These are phyloP conservation scores for Pelagophyceae sp. DNA, from an alignment of 352 stramenopile genomes.

Conservation along the genomic window DNA sequence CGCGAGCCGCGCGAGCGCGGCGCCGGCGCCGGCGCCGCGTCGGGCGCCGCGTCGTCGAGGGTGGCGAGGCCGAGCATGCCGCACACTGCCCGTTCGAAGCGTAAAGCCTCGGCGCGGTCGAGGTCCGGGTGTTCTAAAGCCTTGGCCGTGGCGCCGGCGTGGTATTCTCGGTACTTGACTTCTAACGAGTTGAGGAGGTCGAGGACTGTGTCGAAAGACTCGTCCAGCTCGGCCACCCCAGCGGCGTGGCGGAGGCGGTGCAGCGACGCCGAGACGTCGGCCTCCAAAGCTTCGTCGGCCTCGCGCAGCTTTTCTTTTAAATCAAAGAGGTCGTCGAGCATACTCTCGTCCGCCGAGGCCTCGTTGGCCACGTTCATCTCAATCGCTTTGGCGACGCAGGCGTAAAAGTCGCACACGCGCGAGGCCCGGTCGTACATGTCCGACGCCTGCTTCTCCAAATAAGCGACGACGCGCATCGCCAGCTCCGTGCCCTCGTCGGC, in stretches of 20 bases:
- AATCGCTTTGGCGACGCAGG: constrained; percentile 45
- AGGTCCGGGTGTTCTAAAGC: constrained; percentile 50
- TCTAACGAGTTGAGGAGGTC: constrained; percentile 59
- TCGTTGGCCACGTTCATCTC: constrained; percentile 52
- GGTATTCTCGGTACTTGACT: constrained; percentile 61
- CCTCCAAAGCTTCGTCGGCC: constrained; percentile 40
- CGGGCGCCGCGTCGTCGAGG: constrained; percentile 13
- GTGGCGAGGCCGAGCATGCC: constrained; percentile 42
- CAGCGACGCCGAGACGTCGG: constrained; percentile 42
- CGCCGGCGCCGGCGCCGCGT: too few relatives aligned
- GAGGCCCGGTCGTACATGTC: constrained; percentile 51
- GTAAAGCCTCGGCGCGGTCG: constrained; percentile 43
- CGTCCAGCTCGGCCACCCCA: constrained; percentile 49
- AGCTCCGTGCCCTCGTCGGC: constrained; percentile 50
- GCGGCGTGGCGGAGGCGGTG: constrained; percentile 60
- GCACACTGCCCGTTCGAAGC: constrained; percentile 47
- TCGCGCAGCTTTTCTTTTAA: constrained; percentile 34
- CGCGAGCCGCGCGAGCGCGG: too few relatives aligned
- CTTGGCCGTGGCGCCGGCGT: constrained; percentile 32
- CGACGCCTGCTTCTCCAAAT: constrained; percentile 45
- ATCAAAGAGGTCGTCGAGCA: constrained; percentile 52
- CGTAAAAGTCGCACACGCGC: constrained; percentile 56
- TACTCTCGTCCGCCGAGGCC: constrained; percentile 54
- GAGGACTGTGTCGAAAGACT: constrained; percentile 48
- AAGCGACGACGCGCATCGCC: constrained; percentile 46